Evolutionary conservation across 345 rosid species (phyloP).

Genomic region (Ceriops zippeliana): DNA sequence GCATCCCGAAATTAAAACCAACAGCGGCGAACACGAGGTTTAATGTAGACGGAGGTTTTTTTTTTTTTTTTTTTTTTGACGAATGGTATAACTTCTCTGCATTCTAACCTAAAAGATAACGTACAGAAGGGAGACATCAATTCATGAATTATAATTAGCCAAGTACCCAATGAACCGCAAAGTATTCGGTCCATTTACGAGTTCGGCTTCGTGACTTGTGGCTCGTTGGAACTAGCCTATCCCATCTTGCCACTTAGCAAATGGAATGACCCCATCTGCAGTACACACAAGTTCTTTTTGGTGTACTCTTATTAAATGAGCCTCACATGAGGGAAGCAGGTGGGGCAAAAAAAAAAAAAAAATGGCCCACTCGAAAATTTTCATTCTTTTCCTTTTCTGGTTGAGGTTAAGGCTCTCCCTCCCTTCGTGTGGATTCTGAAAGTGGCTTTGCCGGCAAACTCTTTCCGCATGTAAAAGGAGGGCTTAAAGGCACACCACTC

Average conservation of each 20-base stretch:
- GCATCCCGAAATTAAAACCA: too few relatives aligned
- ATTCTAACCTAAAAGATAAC: constrained; percentile 18
- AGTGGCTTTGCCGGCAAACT: not conserved
- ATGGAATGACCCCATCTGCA: not conserved
- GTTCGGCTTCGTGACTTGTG: not conserved
- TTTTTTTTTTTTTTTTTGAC: too few relatives aligned
- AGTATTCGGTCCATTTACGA: not conserved
- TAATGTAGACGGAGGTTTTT: too few relatives aligned
- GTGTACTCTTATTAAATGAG: not conserved
- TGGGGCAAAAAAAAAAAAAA: too few relatives aligned
- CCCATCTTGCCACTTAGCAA: not conserved
- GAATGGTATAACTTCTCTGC: too few relatives aligned
- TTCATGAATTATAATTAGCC: constrained; percentile 17
- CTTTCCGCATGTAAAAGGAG: not conserved
- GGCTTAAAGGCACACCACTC: not conserved
- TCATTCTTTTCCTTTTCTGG: too few relatives aligned
- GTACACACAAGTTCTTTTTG: not conserved
- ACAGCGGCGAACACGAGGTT: too few relatives aligned
- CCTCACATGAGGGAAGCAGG: constrained; percentile 2
- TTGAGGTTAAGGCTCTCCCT: too few relatives aligned
- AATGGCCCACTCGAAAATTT: too few relatives aligned
- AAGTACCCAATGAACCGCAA: not conserved
- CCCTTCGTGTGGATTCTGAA: too few relatives aligned
- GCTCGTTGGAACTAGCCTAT: not conserved
- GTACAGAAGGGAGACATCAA: constrained; percentile 19